Evolutionary conservation across 2,329 filamentous ascomycete genomes (phyloP).

Genomic region (Stagonosporopsis cucurbitacearum): DNA sequence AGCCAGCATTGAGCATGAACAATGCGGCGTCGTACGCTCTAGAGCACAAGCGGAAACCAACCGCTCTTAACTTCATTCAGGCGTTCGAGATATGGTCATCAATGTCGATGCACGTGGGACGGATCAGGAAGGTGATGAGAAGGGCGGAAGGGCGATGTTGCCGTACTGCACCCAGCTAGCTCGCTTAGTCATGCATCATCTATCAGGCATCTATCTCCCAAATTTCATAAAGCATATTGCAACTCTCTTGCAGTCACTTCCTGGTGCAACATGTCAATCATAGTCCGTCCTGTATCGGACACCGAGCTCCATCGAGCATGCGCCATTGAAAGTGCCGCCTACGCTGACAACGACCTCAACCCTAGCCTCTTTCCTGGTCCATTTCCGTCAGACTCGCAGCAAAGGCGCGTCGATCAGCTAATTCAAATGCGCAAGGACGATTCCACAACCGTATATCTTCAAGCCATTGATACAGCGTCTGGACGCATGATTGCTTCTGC

Average conservation of each 20-base stretch:
- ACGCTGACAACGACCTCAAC: slow-evolving; percentile 23
- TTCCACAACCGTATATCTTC: slow-evolving; percentile 21
- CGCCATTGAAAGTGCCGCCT: slow-evolving; percentile 33
- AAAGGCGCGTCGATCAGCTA: slow-evolving; percentile 4
- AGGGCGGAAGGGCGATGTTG: slow-evolving; percentile 17
- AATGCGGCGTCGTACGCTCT: background rate
- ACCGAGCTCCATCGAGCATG: slow-evolving; percentile 32
- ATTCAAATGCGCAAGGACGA: slow-evolving; percentile 6
- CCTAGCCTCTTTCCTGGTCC: slow-evolving; percentile 37
- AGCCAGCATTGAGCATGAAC: background rate
- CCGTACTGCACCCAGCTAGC: slow-evolving; percentile 3
- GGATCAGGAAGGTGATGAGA: background rate
- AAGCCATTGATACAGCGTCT: slow-evolving; percentile 35
- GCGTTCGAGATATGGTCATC: background rate
- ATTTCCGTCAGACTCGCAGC: background rate
- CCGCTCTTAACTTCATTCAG: background rate
- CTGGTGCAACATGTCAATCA: slow-evolving; percentile 28
- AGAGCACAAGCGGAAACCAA: too few relatives aligned
- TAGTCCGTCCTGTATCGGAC: slow-evolving; percentile 30
- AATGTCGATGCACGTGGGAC: background rate
- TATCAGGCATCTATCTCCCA: slow-evolving; percentile 5
- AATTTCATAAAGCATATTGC: background rate
- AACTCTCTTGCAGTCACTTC: too few relatives aligned
- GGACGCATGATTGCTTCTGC: slow-evolving; percentile 37
- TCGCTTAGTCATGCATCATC: slow-evolving; percentile 13